A percentile compares a stretch with the other conserved stretches of the same genome.
phyloP scores from a whole-genome alignment of 2,329 filamentous ascomycete species.

The Byssothecium circinans region DNA sequence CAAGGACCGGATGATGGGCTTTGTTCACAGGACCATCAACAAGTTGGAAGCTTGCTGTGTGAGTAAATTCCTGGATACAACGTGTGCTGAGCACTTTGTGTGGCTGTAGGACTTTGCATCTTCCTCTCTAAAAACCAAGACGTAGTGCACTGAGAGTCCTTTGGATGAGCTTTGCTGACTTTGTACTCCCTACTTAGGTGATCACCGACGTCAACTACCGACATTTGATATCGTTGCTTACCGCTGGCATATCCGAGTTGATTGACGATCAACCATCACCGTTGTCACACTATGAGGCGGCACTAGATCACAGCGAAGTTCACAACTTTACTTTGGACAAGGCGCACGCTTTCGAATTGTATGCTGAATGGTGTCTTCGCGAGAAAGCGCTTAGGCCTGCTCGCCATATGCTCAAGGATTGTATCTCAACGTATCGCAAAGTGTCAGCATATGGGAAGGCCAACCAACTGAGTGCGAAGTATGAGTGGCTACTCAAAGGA shows the following conservation, averaged over 20 bases:
- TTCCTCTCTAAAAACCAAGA: too few relatives aligned
- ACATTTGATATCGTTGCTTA: constrained; percentile 67
- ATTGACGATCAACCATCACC: constrained; percentile 56
- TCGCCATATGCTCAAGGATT: constrained; percentile 67
- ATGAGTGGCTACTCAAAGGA: constrained; percentile 67
- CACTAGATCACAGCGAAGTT: constrained; percentile 70
- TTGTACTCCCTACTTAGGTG: too few relatives aligned
- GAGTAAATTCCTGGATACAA: too few relatives aligned
- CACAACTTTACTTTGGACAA: constrained; percentile 71
- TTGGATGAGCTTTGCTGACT: too few relatives aligned
- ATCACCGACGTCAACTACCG: constrained; percentile 72
- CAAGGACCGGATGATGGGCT: constrained; percentile 53
- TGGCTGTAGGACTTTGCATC: too few relatives aligned
- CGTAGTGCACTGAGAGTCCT: too few relatives aligned
- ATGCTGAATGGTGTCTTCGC: constrained; percentile 71
- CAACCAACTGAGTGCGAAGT: constrained; percentile 67
- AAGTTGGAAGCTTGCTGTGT: constrained; percentile 66
- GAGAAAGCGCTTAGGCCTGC: constrained; percentile 68
- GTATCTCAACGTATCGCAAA: constrained; percentile 67
- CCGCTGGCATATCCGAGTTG: constrained; percentile 69
- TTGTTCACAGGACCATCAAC: constrained; percentile 59
- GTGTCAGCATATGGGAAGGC: constrained; percentile 71
- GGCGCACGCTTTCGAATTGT: constrained; percentile 71
- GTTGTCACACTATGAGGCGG: constrained; percentile 67
- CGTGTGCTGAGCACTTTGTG: too few relatives aligned